A percentile compares a stretch with the other conserved stretches of the same genome.
Conservation (phyloP, 2,329 filamentous ascomycete genomes). For the Trichoderma polysporum region DNA sequence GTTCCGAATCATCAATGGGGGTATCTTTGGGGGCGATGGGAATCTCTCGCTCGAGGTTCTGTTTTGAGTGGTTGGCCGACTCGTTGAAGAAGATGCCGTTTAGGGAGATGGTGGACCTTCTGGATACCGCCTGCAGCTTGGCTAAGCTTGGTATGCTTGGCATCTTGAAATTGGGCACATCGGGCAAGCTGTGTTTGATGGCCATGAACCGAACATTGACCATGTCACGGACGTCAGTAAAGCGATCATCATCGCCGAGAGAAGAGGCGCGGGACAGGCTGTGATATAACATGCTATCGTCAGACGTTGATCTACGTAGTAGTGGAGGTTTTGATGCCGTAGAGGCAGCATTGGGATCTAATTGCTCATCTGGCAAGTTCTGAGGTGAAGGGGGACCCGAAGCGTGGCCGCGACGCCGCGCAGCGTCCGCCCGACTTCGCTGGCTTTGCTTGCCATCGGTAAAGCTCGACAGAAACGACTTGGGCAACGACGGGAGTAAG, state of each 20-base stretch:
- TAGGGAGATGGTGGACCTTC: slow-evolving; percentile 35
- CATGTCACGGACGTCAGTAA: slow-evolving; percentile 76
- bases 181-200: slow-evolving; percentile 82
- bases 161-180: slow-evolving; percentile 73
- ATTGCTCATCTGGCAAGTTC: background rate
- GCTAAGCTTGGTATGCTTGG: slow-evolving; percentile 63
- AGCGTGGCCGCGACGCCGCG: background rate
- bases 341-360: background rate
- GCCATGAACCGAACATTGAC: slow-evolving; percentile 89
- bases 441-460: slow-evolving; percentile 28
- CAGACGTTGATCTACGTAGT: slow-evolving; percentile 43
- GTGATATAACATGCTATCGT: slow-evolving; percentile 76
- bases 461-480: slow-evolving; percentile 41
- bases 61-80: slow-evolving; percentile 26
- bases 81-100: slow-evolving; percentile 34
- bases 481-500: slow-evolving; percentile 44
- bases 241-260: slow-evolving; percentile 78
- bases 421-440: background rate
- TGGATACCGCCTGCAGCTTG: slow-evolving; percentile 43
- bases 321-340: slow-evolving; percentile 28
- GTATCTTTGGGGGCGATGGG: slow-evolving; percentile 22
- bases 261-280: slow-evolving; percentile 77
- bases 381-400: background rate
- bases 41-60: slow-evolving; percentile 26
- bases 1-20: slow-evolving; percentile 29